A percentile compares a stretch with the other conserved stretches of the same genome.
These are phyloP conservation scores for Xylaria cubensis DNA, from an alignment of 495 filamentous ascomycete genomes.

Conservation along the genomic window DNA sequence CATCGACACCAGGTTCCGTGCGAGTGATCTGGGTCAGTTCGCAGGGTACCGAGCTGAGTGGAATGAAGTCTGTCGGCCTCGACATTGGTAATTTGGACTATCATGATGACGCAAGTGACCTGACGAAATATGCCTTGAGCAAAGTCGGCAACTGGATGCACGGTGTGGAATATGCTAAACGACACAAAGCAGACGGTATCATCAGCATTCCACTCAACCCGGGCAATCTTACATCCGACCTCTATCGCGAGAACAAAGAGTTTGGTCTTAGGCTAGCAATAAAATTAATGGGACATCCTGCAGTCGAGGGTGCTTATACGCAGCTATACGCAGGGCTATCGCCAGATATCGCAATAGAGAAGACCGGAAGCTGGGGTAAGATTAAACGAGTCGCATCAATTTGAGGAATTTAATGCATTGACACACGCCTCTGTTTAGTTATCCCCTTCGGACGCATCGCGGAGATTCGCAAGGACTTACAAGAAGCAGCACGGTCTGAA, in stretches of 20 bases:
- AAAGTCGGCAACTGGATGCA: slow-evolving; percentile 35
- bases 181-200: slow-evolving; percentile 28
- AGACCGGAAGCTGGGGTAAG: not conserved
- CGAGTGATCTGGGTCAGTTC: slow-evolving; percentile 46
- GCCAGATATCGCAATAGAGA: not conserved
- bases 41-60: slow-evolving; percentile 27
- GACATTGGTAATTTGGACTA: slow-evolving; percentile 39
- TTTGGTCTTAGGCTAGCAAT: not conserved
- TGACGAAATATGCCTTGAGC: slow-evolving; percentile 9
- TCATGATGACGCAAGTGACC: not conserved
- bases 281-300: not conserved
- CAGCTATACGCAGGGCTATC: not conserved
- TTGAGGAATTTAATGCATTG: not conserved
- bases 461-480: not conserved
- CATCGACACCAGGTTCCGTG: slow-evolving; percentile 38
- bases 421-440: not conserved
- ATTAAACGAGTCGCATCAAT: not conserved
- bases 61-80: slow-evolving; percentile 40
- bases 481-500: not conserved
- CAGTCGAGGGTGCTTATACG: not conserved
- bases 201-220: slow-evolving; percentile 46
- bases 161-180: slow-evolving; percentile 31
- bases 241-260: slow-evolving; percentile 29
- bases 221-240: slow-evolving; percentile 45
- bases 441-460: not conserved